phyloP scores from a whole-genome alignment of 2,329 filamentous ascomycete species.

The Corniculantispora saksenae region DNA sequence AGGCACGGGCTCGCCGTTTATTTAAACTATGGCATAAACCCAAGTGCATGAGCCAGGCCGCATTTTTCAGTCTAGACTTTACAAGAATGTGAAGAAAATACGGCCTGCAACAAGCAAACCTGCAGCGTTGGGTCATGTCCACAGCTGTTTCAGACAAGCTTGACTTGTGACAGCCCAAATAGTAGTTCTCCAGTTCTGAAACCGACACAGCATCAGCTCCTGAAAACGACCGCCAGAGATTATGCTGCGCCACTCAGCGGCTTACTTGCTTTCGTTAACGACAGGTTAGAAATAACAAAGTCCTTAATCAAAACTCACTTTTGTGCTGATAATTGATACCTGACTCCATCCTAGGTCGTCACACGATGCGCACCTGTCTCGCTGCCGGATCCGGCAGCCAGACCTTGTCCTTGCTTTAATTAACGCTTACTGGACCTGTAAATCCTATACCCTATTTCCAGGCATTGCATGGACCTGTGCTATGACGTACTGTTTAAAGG shows the following conservation, averaged over 20 bases:
- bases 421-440: no score
- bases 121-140: constrained; percentile 5
- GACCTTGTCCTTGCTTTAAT: neutral
- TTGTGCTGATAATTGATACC: neutral
- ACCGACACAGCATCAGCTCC: constrained; percentile 16
- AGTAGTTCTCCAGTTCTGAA: constrained; percentile 14
- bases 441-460: no score
- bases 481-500: no score
- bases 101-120: neutral
- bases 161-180: constrained; percentile 7
- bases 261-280: neutral
- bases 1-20: neutral
- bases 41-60: neutral
- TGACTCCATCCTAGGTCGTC: neutral
- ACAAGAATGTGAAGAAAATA: neutral
- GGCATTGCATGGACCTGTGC: no score
- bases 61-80: neutral
- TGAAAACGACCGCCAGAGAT: neutral
- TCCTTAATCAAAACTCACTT: neutral
- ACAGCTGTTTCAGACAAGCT: constrained; percentile 14
- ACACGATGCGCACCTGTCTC: neutral
- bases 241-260: neutral
- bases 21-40: neutral
- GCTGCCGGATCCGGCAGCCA: neutral
- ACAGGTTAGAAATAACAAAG: neutral